Base-by-base conservation (phyloP, 2,329 filamentous ascomycete genomes). In the Lasiodiplodia hormozganensis region DNA sequence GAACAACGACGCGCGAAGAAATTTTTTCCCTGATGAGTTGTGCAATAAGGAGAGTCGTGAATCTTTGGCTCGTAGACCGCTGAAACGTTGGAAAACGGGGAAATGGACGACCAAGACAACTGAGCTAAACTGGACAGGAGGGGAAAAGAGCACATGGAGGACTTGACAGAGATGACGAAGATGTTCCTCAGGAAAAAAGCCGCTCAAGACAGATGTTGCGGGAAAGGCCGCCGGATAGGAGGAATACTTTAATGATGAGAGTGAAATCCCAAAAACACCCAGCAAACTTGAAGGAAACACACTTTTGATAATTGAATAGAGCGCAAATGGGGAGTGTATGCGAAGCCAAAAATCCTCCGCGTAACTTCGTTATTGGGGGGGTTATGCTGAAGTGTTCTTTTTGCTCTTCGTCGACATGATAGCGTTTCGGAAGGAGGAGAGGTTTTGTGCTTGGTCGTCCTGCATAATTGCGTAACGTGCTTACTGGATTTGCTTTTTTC, bases 41-140 rank as follows among this genome's bases (percentile, higher is more conserved):
- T 21, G 28, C n/a, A 23, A 47, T 31, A 64, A 64, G 60, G 60
- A 64, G 60, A 64, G 60, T 64, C 60, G n/a, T 64, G 47, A 64
- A 64, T 64, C 60, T 64, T 60, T 64, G 60, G 60, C 60, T 64
- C 60, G 60, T 64, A 38, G 57, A 62, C 60, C 60, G 60, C 47
- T 57, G 60, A 64, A 40, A 64, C 60, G 47, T 52, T 52, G 43
- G 60, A 40, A 58, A 38, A 21, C 18, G 18, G 38, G 38, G 25
- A 51, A 62, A 49, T 34, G 12, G 21, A 62, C 25, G 40, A 23
- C 23, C 47, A 34, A 51, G 49, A 16, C 36, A 28, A n/a, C n/a
- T 38, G 40, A 28, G 36, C 18, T 18, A 21, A 14, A 53, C 10
- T 47, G 43, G 43, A 47, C 52, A 54, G 52, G 31, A 8, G 31